Base-by-base conservation (phyloP, 805 yeast species). In the Candida wancherniae region DNA sequence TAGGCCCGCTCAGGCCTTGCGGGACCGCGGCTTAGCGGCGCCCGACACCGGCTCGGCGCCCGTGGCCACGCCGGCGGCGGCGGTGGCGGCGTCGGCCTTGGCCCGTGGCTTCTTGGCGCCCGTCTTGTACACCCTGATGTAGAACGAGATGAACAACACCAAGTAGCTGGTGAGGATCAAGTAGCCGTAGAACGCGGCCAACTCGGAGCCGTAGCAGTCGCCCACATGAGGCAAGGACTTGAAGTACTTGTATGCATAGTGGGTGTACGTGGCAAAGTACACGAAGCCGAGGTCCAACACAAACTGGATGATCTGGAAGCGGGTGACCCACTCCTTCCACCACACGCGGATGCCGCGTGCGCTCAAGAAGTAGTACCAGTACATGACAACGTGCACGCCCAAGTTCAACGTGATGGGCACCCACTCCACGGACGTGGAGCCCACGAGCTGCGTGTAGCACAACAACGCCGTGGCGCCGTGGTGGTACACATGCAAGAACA, bases 321-420 rank as follows among this genome's bases (percentile, higher is more conserved):
- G 75, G 34, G 98, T 90, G 46, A 90, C 96, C 96, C 96, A 90
- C 69, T 88, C 94, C 68, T 92, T 90, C 98, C 98, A 90, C 97
- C 97, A 88, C 33, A 90, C 96, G 52, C 85, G 80, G 55, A 88
- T 84, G 36, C 95, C 95, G 57, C 94, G 75, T 13, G 97, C 84
- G 31, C 92, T 73, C 50, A 90, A 70, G 71, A 88, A 87, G 69
- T 92, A 90, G 75, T 90, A 90, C 83, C 87, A 90, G 75, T 90
- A 90, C 98, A 90, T 92, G 35, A 90, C 77, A 29, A 88, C 95
- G 55, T 90, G 97, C 29, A 90, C 97, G 31, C 78, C 83, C 61
- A 90, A 72, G 72, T 90, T 90, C 51, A 90, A 71, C 19, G 81
- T 61, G 53, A 90, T 90, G 36, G 92, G 94, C 20, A 90, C 96